These are phyloP conservation scores for Cenococcum geophilum DNA, from an alignment of 495 filamentous ascomycete species.

Conservation along the genomic window DNA sequence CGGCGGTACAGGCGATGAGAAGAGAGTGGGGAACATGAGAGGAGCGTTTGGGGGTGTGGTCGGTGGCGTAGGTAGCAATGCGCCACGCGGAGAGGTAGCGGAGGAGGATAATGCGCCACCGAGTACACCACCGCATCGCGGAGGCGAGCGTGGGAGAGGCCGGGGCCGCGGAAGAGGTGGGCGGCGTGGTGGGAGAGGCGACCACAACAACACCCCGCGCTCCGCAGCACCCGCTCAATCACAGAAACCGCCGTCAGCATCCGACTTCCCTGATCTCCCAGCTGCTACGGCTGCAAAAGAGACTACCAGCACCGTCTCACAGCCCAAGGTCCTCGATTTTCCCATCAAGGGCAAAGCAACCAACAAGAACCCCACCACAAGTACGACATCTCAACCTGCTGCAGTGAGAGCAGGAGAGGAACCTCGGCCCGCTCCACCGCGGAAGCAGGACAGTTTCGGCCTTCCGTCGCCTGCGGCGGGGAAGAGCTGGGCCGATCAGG, in stretches of 20 bases:
- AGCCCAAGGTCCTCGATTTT: conserved; percentile 28
- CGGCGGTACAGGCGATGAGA: conserved; percentile 37
- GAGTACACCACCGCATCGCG: conserved; percentile 14
- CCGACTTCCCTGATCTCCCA: conserved; percentile 35
- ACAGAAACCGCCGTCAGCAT: conserved; percentile 23
- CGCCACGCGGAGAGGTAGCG: neutral
- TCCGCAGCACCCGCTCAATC: neutral
- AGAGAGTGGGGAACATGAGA: conserved; percentile 45
- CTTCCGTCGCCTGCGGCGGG: conserved; percentile 10
- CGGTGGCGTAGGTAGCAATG: neutral
- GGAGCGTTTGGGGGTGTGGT: conserved; percentile 57
- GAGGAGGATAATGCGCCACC: conserved; percentile 10
- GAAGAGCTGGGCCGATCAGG: conserved; percentile 33
- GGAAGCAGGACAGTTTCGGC: conserved; percentile 27
- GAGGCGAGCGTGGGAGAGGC: conserved; percentile 16
- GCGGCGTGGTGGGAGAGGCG: conserved; percentile 21
- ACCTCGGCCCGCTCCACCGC: conserved; percentile 7
- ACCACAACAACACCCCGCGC: conserved; percentile 8
- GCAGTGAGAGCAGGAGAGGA: conserved; percentile 1
- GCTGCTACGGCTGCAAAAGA: conserved; percentile 4
- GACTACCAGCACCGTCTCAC: neutral
- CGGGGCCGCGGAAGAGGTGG: conserved; percentile 10
- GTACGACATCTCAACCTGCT: neutral
- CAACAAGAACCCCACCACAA: conserved; percentile 3
- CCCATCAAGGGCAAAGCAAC: conserved; percentile 23